Base-by-base conservation (phyloP, 805 yeast species). In the Yarrowia sp. region DNA sequence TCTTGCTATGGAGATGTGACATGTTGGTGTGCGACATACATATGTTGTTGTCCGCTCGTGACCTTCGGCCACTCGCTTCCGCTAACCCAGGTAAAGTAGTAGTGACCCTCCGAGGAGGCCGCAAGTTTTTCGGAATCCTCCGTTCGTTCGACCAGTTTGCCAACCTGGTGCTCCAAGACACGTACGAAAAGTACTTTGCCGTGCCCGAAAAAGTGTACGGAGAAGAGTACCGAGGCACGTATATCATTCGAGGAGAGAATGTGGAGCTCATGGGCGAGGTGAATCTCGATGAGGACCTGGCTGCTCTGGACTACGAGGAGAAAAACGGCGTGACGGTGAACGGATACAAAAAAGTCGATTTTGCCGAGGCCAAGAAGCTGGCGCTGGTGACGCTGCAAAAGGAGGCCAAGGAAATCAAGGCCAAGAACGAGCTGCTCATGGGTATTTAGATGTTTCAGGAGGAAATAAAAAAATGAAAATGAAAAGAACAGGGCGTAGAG, bases 71-170 rank as follows among this genome's bases (percentile, higher is more conserved):
- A 22, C 28, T 22, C 28, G 28, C 28, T 22, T 41, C 15, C 7
- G 1, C 48, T 62, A 41, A 33, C 55, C 11, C 58, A 80, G 82
- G 78, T 72, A 84, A 87, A 72, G 89, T 95, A 36, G 88, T 90
- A 70, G 96, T 91, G 1, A 81, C 90, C 47, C 80, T 95, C 69
- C 86, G 97, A 72, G 98, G 93, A 75, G 98, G 98, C 42, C 83
- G 93, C 69, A 86, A 87, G 68, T 78, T 93, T 36, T 87, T 90
- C 73, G 99, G 99, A 15, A 89, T 92, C 28, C 80, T 95, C 69
- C 84, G 99, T 75, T 91, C 98, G 1, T 95, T 93, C 76, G 99
- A 95, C 78, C 98, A 93, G 76, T 95, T 87, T 75, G 92, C 96
- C 67, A 93, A 93, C 77, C 80, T 95, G 72, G 96, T 95, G 43